These are phyloP conservation scores for Alternaria sp. DNA, from an alignment of 2,329 filamentous ascomycete species.

Conservation along the genomic window DNA sequence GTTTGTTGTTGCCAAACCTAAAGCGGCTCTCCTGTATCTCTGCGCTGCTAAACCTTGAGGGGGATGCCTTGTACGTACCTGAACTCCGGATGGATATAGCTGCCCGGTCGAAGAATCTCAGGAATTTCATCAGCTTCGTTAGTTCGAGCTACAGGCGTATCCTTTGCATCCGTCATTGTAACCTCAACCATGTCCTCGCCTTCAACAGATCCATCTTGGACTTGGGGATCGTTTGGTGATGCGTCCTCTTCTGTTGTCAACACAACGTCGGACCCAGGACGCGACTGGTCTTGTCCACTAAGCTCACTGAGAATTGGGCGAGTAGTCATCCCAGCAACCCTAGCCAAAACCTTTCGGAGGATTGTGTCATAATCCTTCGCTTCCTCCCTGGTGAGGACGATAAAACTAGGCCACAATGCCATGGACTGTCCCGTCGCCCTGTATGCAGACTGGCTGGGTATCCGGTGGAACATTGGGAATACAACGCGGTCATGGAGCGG, in stretches of 20 bases:
- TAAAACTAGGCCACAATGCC: slow-evolving; percentile 68
- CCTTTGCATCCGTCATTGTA: slow-evolving; percentile 74
- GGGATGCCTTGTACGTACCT: slow-evolving; percentile 8
- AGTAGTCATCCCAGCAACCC: slow-evolving; percentile 79
- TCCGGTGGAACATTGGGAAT: slow-evolving; percentile 76
- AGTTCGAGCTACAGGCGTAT: slow-evolving; percentile 39
- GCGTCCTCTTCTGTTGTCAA: slow-evolving; percentile 69
- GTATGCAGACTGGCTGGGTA: slow-evolving; percentile 45
- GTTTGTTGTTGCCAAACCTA: not conserved
- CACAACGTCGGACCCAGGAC: slow-evolving; percentile 73
- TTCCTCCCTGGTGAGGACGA: slow-evolving; percentile 79
- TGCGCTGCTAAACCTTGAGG: not conserved
- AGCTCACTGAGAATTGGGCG: slow-evolving; percentile 68
- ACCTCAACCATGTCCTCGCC: slow-evolving; percentile 93
- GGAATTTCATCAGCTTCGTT: slow-evolving; percentile 30
- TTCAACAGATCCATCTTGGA: slow-evolving; percentile 81
- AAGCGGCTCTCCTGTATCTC: not conserved
- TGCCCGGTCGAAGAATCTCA: slow-evolving; percentile 61
- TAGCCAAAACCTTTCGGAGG: slow-evolving; percentile 79
- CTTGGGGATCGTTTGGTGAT: slow-evolving; percentile 74
- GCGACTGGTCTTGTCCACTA: slow-evolving; percentile 54
- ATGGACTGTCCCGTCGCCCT: slow-evolving; percentile 47
- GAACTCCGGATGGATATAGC: slow-evolving; percentile 72
- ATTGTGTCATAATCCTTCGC: slow-evolving; percentile 74
- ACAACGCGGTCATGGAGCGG: slow-evolving; percentile 71